Base-by-base conservation (phyloP, 202 grass and related monocot species). In the Setaria italica region DNA sequence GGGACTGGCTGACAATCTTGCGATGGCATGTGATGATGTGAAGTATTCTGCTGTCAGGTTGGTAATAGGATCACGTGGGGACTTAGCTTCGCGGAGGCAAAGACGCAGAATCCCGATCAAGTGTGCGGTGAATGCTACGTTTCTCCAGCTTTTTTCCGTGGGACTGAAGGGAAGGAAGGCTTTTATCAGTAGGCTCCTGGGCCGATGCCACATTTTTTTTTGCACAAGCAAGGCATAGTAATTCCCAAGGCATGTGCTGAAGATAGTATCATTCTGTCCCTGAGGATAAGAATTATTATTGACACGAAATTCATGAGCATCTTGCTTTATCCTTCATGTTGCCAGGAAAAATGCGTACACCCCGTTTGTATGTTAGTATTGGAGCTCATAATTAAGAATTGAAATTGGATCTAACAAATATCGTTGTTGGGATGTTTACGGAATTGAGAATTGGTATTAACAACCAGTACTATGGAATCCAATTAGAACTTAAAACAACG, bases 41-140 rank as follows among this genome's bases (percentile, higher is more conserved):
- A 37, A 37, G 35, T 37, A 4, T 4, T 20, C 30, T 6, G 19
- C 53, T 43, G 54, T 25, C 39, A 20, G 35, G 10, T 29, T 9
- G 9, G 58, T 30, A 30, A 30, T 5, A 12, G 58, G 29, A 21
- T 63, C 76, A 78, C 41, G 57, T 63, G 76, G 21, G 12, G 5
- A 21, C 12, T 58, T 69, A 43, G 34, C 35, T 3, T 81, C 12
- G n/a, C 49, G 65, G 35, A 45, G 30, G 51, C 25, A 81, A 81
- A 81, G 79, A 46, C 11, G 66, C n/a, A 58, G 79, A 43, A 82
- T 82, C 79, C 51, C 79, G 66, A 72, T 47, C 80, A 47, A 7
- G 9, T 71, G 48, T 66, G 46, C 6, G 62, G 72, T 77, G 72
- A 69, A 70, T 77, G 74, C 50, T 60, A 68, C 74, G 64, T 37